Evolutionary conservation across 2,329 filamentous ascomycete genomes (phyloP).

Genomic region (Fulvia fulva): DNA sequence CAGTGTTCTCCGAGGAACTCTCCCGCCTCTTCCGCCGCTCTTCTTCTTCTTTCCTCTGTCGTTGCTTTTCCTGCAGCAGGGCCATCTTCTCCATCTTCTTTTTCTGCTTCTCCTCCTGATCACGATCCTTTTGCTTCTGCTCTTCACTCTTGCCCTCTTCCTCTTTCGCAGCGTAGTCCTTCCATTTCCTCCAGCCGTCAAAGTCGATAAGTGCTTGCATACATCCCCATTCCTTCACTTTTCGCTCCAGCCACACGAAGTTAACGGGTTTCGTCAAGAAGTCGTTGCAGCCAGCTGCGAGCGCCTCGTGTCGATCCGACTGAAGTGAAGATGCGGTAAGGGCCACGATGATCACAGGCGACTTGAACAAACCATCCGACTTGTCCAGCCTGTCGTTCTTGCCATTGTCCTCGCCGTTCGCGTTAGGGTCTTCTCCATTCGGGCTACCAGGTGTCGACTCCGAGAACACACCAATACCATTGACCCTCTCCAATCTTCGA

Average conservation of each 20-base stretch:
- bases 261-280: slow-evolving; percentile 96
- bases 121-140: slow-evolving; percentile 29
- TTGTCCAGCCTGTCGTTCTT: slow-evolving; percentile 68
- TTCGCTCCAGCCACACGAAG: slow-evolving; percentile 94
- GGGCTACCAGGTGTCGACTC: slow-evolving; percentile 41
- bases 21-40: slow-evolving; percentile 19
- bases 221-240: slow-evolving; percentile 99
- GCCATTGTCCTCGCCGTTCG: slow-evolving; percentile 39
- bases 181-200: slow-evolving; percentile 97
- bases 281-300: slow-evolving; percentile 95
- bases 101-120: slow-evolving; percentile 30
- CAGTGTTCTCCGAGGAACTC: not conserved
- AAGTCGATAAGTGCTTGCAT: slow-evolving; percentile 99
- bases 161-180: slow-evolving; percentile 59
- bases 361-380: slow-evolving; percentile 71
- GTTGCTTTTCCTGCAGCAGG: slow-evolving; percentile 28
- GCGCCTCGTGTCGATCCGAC: slow-evolving; percentile 88
- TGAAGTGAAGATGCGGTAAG: slow-evolving; percentile 91
- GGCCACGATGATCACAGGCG: slow-evolving; percentile 95
- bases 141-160: slow-evolving; percentile 36
- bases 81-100: slow-evolving; percentile 32
- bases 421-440: slow-evolving; percentile 30
- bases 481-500: slow-evolving; percentile 78
- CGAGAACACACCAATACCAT: slow-evolving; percentile 86
- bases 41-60: slow-evolving; percentile 23